Conservation (phyloP, 2,329 filamentous ascomycete species). For the Exophiala sp. region DNA sequence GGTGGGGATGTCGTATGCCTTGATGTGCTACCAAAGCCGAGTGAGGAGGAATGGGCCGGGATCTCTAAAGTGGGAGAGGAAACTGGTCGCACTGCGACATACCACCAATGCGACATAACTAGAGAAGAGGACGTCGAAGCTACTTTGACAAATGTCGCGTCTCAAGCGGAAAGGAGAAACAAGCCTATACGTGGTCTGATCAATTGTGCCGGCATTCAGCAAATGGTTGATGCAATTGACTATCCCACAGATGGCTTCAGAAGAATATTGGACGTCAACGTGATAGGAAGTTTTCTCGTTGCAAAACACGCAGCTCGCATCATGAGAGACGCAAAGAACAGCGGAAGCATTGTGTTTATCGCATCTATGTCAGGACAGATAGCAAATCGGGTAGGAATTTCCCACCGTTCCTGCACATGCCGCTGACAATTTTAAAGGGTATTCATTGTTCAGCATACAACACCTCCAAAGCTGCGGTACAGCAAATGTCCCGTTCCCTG, state of each 20-base stretch:
- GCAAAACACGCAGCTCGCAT: conserved; percentile 35
- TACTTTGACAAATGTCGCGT: no score
- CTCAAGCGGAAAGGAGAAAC: no score
- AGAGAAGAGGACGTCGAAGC: no score
- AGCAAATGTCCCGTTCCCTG: conserved; percentile 47
- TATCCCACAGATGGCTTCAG: conserved; percentile 15
- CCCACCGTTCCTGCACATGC: conserved; percentile 40
- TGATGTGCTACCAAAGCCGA: conserved; percentile 43
- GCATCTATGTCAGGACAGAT: conserved; percentile 62
- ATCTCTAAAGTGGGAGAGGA: no score
- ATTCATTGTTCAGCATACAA: conserved; percentile 50
- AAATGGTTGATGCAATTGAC: conserved; percentile 37
- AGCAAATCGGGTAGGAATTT: conserved; percentile 47
- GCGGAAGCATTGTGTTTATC: conserved; percentile 61
- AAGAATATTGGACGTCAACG: conserved; percentile 37
- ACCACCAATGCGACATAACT: no score
- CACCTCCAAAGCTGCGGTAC: conserved; percentile 34
- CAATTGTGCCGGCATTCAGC: conserved; percentile 45
- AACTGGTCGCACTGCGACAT: no score
- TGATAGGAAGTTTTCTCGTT: conserved; percentile 37
- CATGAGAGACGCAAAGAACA: conserved; percentile 55
- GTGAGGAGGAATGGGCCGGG: conserved; percentile 59
- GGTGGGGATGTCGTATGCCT: conserved; percentile 50
- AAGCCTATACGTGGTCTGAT: conserved; percentile 23
- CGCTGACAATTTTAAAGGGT: conserved; percentile 26